Evolutionary conservation across 192 early-diverging fungal species (phyloP), one percentile per base, ranked within the genome.

Genomic region (Gamsiella multidivaricata): DNA sequence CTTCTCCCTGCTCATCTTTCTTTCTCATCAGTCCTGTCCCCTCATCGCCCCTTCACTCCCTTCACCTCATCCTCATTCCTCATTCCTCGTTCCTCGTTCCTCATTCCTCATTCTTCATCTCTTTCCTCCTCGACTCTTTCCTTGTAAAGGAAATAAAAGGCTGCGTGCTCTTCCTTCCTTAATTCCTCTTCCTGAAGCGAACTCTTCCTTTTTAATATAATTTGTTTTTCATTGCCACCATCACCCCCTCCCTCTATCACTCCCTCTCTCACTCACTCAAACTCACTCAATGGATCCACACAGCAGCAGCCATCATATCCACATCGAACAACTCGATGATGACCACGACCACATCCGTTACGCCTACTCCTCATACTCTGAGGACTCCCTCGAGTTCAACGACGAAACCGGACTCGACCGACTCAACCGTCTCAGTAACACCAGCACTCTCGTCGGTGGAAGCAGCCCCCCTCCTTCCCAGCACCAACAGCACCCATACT

Each of bases 401-500:
- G 46, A 36, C 9, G 60, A 57, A 14, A 31, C 34, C 10, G 54
- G 63, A 22, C 52, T 22, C 3, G 66, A 68, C 3, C 60, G 60
- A 17, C 54, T 64, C 28, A 63, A 68, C 20, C 64, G 73, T 7
- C 45, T 62, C 25, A 68, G 65, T 46, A 68, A 17, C 34, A 57
- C 59, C 45, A 68, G 65, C 46, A 68, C 73, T 11, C 57, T 78
- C 20, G 52, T 78, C 22, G 53, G 65, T 23, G 54, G 55, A 5
- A 41, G 45, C 34, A 42, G 28, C 32, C 23, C 65, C 9, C 65
- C 12, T 46, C n/a, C n/a, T n/a, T n/a, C n/a, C n/a, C n/a, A n/a
- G n/a, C 61, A 17, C 17, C 58, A 46, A 5, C 49, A n/a, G 18
- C 57, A 50, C 32, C 39, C 55, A 39, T 52, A 23, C 29, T 43